Evolutionary conservation across 225 moss, liverwort and hornwort species (phyloP), one percentile per base, ranked within the genome.

Genomic region (Bryoerythrophyllum caledonicum): DNA sequence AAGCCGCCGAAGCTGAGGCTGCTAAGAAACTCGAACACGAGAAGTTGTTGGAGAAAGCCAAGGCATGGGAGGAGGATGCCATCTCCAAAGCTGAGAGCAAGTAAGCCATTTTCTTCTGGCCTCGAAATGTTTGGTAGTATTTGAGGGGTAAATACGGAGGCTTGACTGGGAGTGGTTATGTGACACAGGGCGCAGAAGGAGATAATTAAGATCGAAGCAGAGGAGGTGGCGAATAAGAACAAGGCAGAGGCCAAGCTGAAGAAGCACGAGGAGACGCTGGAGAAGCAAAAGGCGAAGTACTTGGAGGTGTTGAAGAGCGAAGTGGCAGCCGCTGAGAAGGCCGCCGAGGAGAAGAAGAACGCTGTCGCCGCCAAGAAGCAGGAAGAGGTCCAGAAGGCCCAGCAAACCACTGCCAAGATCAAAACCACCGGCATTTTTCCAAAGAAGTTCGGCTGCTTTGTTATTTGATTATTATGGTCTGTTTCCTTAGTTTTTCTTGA

Each of bases 281-380:
- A 84, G 76, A 84, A 81, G 64, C 80, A 77, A 23, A 81, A 56
- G 73, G 80, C 70, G 1, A 81, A 74, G 58, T 71, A 77, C 48
- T 6, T 74, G 60, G 84, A 84, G 54, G 67, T 20, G 60, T 74
- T 84, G 84, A 77, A 81, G 51, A 84, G 81, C 27, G 74, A 84
- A 67, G 53, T 84, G 12, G 84, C 81, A 3, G 49, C 58, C 30
- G 80, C 77, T 0, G 80, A 84, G 56, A 80, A 74, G 52, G 28
- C 14, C 0, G 84, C 84, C 5, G 74, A 80, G 38, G 84, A 81
- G 73, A 74, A 40, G 63, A 71, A 61, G 51, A 74, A 60, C 1
- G 0, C n/a, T 3, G 49, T 71, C 19, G 43, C 65, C 19, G 60
- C 81, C 6, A 73, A 81, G 69, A 76, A 71, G 51, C 65, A 70